These are phyloP conservation scores for Primulina tabacum DNA, from an alignment of 257 asterid genomes.

Conservation along the genomic window DNA sequence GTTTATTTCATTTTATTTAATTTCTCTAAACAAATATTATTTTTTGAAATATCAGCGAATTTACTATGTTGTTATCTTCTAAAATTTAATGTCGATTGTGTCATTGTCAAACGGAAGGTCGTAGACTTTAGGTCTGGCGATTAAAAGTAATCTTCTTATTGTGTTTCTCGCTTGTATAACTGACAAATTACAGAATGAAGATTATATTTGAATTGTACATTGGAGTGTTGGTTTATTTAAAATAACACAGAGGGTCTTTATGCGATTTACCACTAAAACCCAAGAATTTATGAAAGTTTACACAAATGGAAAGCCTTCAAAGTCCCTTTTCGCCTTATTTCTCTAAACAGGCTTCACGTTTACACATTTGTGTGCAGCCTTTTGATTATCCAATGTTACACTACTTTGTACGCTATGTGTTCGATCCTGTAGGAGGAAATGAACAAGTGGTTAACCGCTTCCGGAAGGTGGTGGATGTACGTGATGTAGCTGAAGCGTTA, in stretches of 20 bases:
- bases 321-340: not conserved
- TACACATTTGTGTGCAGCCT: not conserved
- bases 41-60: not conserved
- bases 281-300: not conserved
- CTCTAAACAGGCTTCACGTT: not conserved
- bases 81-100: not conserved
- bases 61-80: not conserved
- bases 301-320: not conserved
- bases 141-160: not conserved
- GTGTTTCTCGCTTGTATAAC: too few relatives aligned
- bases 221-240: not conserved
- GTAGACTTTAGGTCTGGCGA: not conserved
- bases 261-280: not conserved
- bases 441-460: slow-evolving; percentile 42
- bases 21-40: not conserved
- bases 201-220: not conserved
- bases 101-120: not conserved
- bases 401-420: not conserved
- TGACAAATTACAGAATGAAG: not conserved
- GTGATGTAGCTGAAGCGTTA: slow-evolving; percentile 63
- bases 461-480: slow-evolving; percentile 52
- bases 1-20: not conserved
- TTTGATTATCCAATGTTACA: not conserved
- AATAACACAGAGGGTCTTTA: not conserved
- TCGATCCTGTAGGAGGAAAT: slow-evolving; percentile 43